Conservation (phyloP, 73 alveolate species). For the Tetrahymena thermophila region DNA sequence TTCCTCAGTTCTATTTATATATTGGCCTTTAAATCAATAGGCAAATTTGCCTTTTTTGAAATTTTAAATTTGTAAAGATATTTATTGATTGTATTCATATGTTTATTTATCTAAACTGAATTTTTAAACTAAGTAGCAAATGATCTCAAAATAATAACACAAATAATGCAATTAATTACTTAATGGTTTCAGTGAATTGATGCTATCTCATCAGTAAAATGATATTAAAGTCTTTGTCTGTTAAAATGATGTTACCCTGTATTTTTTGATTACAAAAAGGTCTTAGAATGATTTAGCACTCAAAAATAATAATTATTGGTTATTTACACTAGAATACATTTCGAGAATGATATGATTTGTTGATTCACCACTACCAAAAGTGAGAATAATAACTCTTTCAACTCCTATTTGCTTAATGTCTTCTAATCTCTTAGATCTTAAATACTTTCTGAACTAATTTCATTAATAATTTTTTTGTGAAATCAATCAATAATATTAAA, state of each 20-base stretch:
- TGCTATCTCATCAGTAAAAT: conserved; percentile 64
- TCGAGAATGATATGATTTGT: conserved; percentile 67
- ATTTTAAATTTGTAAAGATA: neutral
- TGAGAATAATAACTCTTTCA: conserved; percentile 74
- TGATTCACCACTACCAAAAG: conserved; percentile 74
- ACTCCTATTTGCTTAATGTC: conserved; percentile 66
- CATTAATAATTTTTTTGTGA: neutral
- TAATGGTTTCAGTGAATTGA: conserved; percentile 64
- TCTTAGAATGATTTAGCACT: neutral
- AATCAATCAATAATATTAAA: no score
- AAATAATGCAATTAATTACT: neutral
- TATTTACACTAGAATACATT: conserved; percentile 51
- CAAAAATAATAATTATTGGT: neutral
- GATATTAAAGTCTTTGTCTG: conserved; percentile 69
- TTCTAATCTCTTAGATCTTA: conserved; percentile 69
- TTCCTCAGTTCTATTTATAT: neutral
- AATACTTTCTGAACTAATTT: conserved; percentile 59
- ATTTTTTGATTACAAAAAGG: neutral
- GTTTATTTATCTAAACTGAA: no score
- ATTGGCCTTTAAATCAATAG: neutral
- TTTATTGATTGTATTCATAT: neutral
- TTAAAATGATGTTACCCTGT: conserved; percentile 68
- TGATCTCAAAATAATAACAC: no score
- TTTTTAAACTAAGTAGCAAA: no score
- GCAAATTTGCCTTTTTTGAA: neutral